Conservation (phyloP, 768 basidiomycete genomes). For the Lactifluus piperatus region DNA sequence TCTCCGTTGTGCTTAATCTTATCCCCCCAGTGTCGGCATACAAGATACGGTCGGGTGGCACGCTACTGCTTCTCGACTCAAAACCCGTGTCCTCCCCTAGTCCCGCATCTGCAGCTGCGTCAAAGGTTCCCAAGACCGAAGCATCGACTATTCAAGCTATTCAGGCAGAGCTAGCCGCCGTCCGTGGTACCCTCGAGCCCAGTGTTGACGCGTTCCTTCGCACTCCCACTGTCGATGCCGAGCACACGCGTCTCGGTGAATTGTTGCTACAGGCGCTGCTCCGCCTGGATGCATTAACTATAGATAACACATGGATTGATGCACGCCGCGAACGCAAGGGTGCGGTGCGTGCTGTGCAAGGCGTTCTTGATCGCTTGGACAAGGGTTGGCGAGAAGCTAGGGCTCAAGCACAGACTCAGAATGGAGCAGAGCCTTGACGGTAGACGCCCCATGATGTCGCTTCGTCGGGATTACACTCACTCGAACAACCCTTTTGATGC, state of each 20-base stretch:
- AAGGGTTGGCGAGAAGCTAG: slow-evolving; percentile 42
- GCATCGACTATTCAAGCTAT: slow-evolving; percentile 45
- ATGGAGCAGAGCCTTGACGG: neutral
- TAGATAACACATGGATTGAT: slow-evolving; percentile 67
- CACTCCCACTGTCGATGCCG: slow-evolving; percentile 23
- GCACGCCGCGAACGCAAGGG: slow-evolving; percentile 77
- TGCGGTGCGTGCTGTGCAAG: slow-evolving; percentile 82
- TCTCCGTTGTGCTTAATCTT: slow-evolving; percentile 18
- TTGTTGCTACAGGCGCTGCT: slow-evolving; percentile 81
- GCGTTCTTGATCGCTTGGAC: slow-evolving; percentile 72
- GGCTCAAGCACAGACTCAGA: slow-evolving; percentile 2
- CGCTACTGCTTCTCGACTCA: slow-evolving; percentile 52
- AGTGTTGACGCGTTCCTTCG: slow-evolving; percentile 44
- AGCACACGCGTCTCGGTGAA: slow-evolving; percentile 62
- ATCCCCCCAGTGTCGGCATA: slow-evolving; percentile 57
- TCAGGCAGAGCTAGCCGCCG: slow-evolving; percentile 41
- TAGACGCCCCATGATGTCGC: neutral
- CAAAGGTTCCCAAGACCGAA: slow-evolving; percentile 35
- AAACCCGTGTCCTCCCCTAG: slow-evolving; percentile 23
- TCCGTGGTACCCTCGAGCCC: slow-evolving; percentile 47
- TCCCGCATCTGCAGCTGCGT: slow-evolving; percentile 23
- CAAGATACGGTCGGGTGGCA: slow-evolving; percentile 56
- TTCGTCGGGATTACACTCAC: neutral
- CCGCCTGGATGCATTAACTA: slow-evolving; percentile 70
- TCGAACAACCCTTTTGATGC: neutral